Base-by-base conservation (phyloP, 1,139 yeast genomes). In the Geotrichum bryndzae region DNA sequence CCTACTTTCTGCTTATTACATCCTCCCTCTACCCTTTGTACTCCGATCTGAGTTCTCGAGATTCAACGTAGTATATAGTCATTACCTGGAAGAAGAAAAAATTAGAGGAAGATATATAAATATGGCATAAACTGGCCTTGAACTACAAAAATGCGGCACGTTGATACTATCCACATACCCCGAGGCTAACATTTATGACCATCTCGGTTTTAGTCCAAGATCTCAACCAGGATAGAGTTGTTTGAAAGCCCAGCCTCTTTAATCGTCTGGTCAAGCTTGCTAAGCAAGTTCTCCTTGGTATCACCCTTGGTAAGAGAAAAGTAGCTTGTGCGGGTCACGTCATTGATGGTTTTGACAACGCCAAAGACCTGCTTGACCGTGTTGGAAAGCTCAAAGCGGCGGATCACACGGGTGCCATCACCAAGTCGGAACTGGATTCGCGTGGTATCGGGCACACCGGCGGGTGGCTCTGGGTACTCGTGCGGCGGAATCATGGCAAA, bases 361-460 rank as follows among this genome's bases (percentile, higher is more conserved):
- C 87, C 86, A 71, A 79, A 89, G 50, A 94, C 79, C 18, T 79
- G 78, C 70, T 83, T 66, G 0, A 95, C 88, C 3, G 79, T 75
- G 67, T 87, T 95, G 3, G 76, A 71, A 10, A 82, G 69, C 15
- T 75, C 76, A 69, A 94, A 88, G 66, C 90, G 82, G 63, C 90
- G 86, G n/a, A 94, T 87, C 15, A 87, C 76, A 65, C 98, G 79
- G 61, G 86, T 82, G 27, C 98, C 98, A 69, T 88, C 91, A 22
- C 95, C 96, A 53, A 90, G 83, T 63, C 98, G 81, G 25, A 95
- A 81, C 74, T 94, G 99, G 29, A 95, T 82, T 68, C 99, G 79
- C 0, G 97, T 90, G 0, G 84, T 81, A 0, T 81, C 74, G 1
- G 80, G 80, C 0, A 85, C 80, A n/a, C 80, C 78, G 2, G 74